Conservation (phyloP, 257 asterid genomes). For the Paraleonurus japonicus region DNA sequence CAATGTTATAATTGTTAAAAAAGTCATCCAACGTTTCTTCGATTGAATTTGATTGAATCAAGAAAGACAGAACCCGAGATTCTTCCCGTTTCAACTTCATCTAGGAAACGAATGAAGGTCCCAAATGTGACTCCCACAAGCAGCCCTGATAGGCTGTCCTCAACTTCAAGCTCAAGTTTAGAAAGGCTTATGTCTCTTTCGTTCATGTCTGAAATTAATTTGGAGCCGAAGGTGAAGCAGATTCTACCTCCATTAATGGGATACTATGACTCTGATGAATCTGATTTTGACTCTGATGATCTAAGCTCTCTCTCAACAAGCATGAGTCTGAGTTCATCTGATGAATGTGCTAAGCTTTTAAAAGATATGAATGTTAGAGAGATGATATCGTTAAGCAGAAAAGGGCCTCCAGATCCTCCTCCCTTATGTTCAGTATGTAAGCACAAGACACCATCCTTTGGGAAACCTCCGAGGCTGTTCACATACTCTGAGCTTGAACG, state of each 20-base stretch:
- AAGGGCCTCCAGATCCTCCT: slow-evolving; percentile 64
- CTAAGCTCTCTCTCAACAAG: slow-evolving; percentile 53
- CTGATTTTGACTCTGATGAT: slow-evolving; percentile 60
- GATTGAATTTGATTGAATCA: slow-evolving; percentile 59
- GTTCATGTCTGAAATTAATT: slow-evolving; percentile 45
- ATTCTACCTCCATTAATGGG: slow-evolving; percentile 21
- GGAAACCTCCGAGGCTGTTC: slow-evolving; percentile 69
- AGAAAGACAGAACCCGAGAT: slow-evolving; percentile 29
- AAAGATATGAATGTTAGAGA: slow-evolving; percentile 50
- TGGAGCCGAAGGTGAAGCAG: slow-evolving; percentile 47
- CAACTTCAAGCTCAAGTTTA: slow-evolving; percentile 59
- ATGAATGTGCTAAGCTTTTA: slow-evolving; percentile 41
- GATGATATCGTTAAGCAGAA: slow-evolving; percentile 42
- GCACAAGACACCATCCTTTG: slow-evolving; percentile 74
- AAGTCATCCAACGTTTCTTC: slow-evolving; percentile 67
- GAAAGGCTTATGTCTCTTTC: slow-evolving; percentile 48
- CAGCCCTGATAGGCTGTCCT: slow-evolving; percentile 72
- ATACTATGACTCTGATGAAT: slow-evolving; percentile 33
- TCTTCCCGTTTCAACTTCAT: slow-evolving; percentile 30
- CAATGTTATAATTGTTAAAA: slow-evolving; percentile 65
- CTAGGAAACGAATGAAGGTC: slow-evolving; percentile 38
- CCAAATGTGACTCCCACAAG: slow-evolving; percentile 84
- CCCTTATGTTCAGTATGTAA: slow-evolving; percentile 83
- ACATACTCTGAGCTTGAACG: slow-evolving; percentile 67
- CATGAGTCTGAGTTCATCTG: slow-evolving; percentile 46